Evolutionary conservation across 2,329 filamentous ascomycete genomes (phyloP).

Genomic region (Botryotinia calthae): DNA sequence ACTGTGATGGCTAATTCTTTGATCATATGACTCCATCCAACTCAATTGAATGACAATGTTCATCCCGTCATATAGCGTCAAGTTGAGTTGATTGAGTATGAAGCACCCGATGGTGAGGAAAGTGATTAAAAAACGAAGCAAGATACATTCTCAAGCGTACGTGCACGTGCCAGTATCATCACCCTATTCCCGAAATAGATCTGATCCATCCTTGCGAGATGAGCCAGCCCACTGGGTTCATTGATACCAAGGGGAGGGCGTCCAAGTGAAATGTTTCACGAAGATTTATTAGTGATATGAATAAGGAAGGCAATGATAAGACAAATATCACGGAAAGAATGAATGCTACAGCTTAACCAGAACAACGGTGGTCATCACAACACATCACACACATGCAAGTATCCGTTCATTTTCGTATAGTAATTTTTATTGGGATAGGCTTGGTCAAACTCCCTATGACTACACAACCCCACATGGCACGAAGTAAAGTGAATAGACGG

Average conservation of each 20-base stretch:
- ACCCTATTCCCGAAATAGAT: neutral
- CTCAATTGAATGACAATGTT: neutral
- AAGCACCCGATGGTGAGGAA: neutral
- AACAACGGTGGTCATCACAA: neutral
- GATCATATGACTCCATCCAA: neutral
- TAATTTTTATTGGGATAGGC: neutral
- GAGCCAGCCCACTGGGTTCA: neutral
- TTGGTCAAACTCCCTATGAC: neutral
- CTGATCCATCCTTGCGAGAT: neutral
- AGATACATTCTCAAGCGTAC: neutral
- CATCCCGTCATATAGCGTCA: neutral
- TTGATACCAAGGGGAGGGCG: neutral
- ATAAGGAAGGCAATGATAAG: neutral
- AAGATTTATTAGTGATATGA: neutral
- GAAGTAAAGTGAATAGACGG: neutral
- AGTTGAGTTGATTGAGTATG: neutral
- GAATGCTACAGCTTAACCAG: neutral
- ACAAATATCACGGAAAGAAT: neutral
- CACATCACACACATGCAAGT: neutral
- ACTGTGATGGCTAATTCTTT: neutral
- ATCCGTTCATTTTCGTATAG: neutral
- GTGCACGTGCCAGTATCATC: neutral
- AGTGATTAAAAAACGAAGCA: neutral
- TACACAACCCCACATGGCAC: neutral
- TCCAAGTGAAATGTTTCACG: too few relatives aligned